A percentile compares a stretch with the other conserved stretches of the same genome.
Conservation (phyloP, 2,329 filamentous ascomycete species). For the Ploettnerulaceae sp. region DNA sequence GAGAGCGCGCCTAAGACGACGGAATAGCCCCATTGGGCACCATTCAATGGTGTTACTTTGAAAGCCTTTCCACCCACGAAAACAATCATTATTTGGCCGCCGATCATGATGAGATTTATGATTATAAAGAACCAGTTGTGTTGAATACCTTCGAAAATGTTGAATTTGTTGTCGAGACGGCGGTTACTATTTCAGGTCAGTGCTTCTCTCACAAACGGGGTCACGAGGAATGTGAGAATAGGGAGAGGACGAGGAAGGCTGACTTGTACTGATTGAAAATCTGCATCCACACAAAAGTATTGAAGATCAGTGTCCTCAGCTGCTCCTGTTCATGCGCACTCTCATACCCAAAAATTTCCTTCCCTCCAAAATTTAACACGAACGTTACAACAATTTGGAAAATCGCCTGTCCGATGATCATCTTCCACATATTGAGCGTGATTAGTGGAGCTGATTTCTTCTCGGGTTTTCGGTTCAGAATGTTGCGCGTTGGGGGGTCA, state of each 20-base stretch:
- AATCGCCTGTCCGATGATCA: constrained; percentile 89
- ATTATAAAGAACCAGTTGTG: constrained; percentile 84
- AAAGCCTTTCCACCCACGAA: constrained; percentile 82
- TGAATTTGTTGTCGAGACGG: constrained; percentile 89
- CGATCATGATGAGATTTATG: constrained; percentile 84
- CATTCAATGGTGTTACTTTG: constrained; percentile 55
- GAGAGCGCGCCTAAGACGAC: constrained; percentile 80
- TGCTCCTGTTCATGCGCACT: constrained; percentile 43
- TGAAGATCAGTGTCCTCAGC: constrained; percentile 83
- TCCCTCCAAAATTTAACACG: constrained; percentile 72
- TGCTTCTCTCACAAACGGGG: too few relatives aligned
- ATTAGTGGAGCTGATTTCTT: constrained; percentile 72
- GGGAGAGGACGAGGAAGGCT: constrained; percentile 37
- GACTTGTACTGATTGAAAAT: constrained; percentile 98
- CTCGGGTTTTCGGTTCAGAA: constrained; percentile 67
- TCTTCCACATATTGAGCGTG: constrained; percentile 96
- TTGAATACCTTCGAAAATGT: constrained; percentile 85
- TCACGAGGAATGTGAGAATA: too few relatives aligned
- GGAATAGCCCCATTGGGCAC: constrained; percentile 82
- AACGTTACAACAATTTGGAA: constrained; percentile 81
- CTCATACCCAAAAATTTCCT: constrained; percentile 54
- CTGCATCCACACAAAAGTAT: constrained; percentile 99
- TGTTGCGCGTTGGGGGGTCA: constrained; percentile 62
- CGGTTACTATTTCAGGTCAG: constrained; percentile 59
- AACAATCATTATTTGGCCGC: constrained; percentile 83